Conservation (phyloP, 1,284 basidiomycete species). For the Tilletia indica region DNA sequence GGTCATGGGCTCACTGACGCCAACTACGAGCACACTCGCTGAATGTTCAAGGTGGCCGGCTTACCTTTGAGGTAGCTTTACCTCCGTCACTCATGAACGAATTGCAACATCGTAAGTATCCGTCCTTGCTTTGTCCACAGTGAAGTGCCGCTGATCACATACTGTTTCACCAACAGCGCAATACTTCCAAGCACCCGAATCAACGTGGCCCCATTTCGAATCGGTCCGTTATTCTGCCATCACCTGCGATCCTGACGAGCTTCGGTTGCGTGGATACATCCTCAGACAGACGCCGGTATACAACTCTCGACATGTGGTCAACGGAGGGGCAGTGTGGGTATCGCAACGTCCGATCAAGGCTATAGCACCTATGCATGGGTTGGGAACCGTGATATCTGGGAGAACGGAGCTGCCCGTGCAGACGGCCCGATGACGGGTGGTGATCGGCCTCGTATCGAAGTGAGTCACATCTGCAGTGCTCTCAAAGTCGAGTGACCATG, state of each 20-base stretch:
- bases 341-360: constrained; percentile 8
- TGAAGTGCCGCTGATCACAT: neutral
- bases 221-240: constrained; percentile 11
- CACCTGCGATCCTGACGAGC: constrained; percentile 16
- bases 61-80: constrained; percentile 9
- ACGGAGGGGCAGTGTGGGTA: constrained; percentile 10
- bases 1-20: constrained; percentile 12
- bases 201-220: constrained; percentile 14
- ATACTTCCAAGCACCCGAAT: constrained; percentile 16
- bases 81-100: constrained; percentile 15
- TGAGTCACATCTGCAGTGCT: neutral
- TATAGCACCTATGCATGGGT: constrained; percentile 15
- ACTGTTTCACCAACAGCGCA: neutral
- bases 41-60: constrained; percentile 7
- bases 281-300: constrained; percentile 12
- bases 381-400: constrained; percentile 15
- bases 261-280: neutral
- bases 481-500: neutral
- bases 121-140: too few relatives aligned
- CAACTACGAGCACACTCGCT: constrained; percentile 14
- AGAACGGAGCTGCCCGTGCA: constrained; percentile 14
- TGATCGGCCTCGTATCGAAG: constrained; percentile 21
- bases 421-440: constrained; percentile 15
- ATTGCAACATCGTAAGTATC: constrained; percentile 7
- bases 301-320: constrained; percentile 16